Evolutionary conservation across 2,329 filamentous ascomycete species (phyloP).

Genomic region (Neopestalotiopsis clavispora): DNA sequence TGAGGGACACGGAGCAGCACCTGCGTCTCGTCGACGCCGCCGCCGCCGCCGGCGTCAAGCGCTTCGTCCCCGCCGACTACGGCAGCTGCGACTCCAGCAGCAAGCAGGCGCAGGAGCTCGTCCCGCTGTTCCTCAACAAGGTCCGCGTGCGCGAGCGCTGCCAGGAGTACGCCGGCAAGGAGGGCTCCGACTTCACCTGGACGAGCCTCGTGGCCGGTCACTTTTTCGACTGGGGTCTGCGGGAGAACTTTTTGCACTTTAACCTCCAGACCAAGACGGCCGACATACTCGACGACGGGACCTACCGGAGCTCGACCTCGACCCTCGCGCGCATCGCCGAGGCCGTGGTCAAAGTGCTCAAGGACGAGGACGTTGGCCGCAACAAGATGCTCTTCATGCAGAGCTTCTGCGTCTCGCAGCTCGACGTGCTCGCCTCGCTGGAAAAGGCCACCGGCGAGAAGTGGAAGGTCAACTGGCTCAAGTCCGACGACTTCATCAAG

Average conservation of each 20-base stretch:
- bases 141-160: slow-evolving; percentile 37
- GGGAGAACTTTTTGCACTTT: slow-evolving; percentile 41
- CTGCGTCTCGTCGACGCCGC: slow-evolving; percentile 42
- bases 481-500: slow-evolving; percentile 45
- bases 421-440: slow-evolving; percentile 38
- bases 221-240: slow-evolving; percentile 48
- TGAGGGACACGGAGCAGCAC: slow-evolving; percentile 35
- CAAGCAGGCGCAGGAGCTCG: slow-evolving; percentile 38
- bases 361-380: slow-evolving; percentile 31
- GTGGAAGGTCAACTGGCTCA: slow-evolving; percentile 37
- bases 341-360: slow-evolving; percentile 39
- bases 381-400: slow-evolving; percentile 44
- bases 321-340: slow-evolving; percentile 40
- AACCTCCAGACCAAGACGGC: slow-evolving; percentile 33
- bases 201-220: slow-evolving; percentile 44
- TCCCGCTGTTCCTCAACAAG: slow-evolving; percentile 42
- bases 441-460: slow-evolving; percentile 36
- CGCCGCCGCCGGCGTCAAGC: slow-evolving; percentile 38
- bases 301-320: slow-evolving; percentile 37
- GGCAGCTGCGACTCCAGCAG: slow-evolving; percentile 44
- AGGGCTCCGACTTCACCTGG: slow-evolving; percentile 36
- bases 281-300: slow-evolving; percentile 41
- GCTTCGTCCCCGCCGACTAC: slow-evolving; percentile 46
- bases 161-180: slow-evolving; percentile 30
- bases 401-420: slow-evolving; percentile 45